phyloP scores from a whole-genome alignment of 371 early-diverging fungal genomes.

The Capniomyces stellatus region DNA sequence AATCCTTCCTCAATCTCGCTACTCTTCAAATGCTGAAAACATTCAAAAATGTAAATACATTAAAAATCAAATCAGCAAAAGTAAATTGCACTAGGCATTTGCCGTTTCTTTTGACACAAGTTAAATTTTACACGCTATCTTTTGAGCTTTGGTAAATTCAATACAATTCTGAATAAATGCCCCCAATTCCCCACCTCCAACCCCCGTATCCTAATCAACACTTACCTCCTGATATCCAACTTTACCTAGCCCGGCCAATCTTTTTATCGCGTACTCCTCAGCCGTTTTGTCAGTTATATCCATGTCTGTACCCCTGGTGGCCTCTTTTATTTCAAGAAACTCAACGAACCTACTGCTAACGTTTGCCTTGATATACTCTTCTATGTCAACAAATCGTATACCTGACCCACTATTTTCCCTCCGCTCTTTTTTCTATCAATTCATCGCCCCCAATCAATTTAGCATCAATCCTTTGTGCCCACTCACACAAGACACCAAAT shows the following conservation, averaged over 20 bases:
- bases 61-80: background rate
- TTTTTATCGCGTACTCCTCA: background rate
- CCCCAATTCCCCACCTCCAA: too few relatives aligned
- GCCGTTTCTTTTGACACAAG: too few relatives aligned
- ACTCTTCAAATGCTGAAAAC: conserved; percentile 4
- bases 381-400: background rate
- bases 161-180: too few relatives aligned
- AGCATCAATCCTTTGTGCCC: background rate
- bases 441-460: background rate
- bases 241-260: background rate
- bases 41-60: background rate
- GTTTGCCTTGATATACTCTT: background rate
- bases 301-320: background rate
- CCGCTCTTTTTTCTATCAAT: background rate
- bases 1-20: conserved; percentile 16
- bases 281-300: conserved; percentile 2
- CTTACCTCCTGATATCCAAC: background rate
- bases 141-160: too few relatives aligned
- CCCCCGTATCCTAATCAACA: too few relatives aligned
- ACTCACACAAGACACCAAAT: background rate
- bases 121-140: too few relatives aligned
- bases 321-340: background rate
- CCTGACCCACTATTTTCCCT: too few relatives aligned
- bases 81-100: background rate
- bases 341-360: background rate